Conservation (phyloP, 2,329 filamentous ascomycete genomes). For the Magnaporthiopsis incrustans region DNA sequence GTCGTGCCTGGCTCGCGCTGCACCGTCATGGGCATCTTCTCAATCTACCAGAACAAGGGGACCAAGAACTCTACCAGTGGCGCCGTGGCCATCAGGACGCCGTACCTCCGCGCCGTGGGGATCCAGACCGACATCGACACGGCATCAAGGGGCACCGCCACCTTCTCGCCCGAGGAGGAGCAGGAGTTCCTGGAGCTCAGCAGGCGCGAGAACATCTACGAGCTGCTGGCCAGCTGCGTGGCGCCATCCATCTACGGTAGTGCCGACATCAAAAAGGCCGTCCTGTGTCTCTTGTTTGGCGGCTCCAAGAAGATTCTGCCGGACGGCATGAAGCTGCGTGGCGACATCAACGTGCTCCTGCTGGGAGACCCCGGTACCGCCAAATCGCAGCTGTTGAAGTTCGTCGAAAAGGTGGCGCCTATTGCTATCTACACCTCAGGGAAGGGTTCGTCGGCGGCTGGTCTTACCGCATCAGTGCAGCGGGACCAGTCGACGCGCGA, state of each 20-base stretch:
- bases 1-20: conserved; percentile 93
- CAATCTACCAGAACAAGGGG: conserved; percentile 91
- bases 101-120: conserved; percentile 86
- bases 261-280: conserved; percentile 92
- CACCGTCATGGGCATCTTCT: conserved; percentile 94
- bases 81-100: conserved; percentile 90
- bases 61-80: conserved; percentile 68
- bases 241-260: conserved; percentile 98
- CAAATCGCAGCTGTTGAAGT: conserved; percentile 94
- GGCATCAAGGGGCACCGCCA: conserved; percentile 72
- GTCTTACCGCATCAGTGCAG: conserved; percentile 95
- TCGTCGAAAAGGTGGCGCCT: conserved; percentile 91
- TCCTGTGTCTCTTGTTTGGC: conserved; percentile 85
- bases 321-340: conserved; percentile 94
- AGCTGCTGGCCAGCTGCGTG: conserved; percentile 82
- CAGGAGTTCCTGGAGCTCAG: conserved; percentile 93
- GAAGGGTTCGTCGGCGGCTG: conserved; percentile 93
- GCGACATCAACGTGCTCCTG: conserved; percentile 94
- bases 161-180: conserved; percentile 92
- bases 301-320: conserved; percentile 97
- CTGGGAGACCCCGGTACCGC: conserved; percentile 97
- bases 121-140: conserved; percentile 88
- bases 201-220: conserved; percentile 84
- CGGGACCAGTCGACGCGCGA: conserved; percentile 86
- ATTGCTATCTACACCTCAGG: conserved; percentile 98